phyloP scores from a whole-genome alignment of 371 early-diverging fungal genomes.

The Apophysomyces variabilis region DNA sequence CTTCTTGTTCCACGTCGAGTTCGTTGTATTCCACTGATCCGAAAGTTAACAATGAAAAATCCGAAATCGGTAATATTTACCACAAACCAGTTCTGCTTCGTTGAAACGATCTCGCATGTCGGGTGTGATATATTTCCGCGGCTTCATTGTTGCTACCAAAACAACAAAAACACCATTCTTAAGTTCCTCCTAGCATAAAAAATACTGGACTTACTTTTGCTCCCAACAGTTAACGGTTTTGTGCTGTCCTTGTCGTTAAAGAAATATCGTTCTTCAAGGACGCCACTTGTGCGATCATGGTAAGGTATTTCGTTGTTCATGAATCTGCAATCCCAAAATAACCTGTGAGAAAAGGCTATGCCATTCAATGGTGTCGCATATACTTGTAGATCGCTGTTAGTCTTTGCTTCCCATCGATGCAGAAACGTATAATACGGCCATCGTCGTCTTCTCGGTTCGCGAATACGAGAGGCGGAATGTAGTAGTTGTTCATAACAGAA shows the following conservation, averaged over 20 bases:
- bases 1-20: conserved; percentile 36
- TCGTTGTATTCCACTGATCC: conserved; percentile 34
- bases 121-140: conserved; percentile 11
- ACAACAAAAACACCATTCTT: neutral
- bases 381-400: conserved; percentile 39
- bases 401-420: conserved; percentile 49
- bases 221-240: neutral
- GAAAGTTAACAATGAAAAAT: neutral
- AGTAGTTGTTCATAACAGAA: conserved; percentile 40
- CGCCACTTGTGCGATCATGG: conserved; percentile 18
- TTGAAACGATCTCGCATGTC: conserved; percentile 22
- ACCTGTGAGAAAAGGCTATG: neutral
- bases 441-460: conserved; percentile 17
- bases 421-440: conserved; percentile 19
- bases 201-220: neutral
- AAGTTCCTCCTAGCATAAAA: neutral
- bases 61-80: conserved; percentile 22
- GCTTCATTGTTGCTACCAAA: neutral
- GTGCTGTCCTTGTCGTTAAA: conserved; percentile 16
- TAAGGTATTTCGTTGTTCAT: conserved; percentile 44
- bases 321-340: conserved; percentile 27
- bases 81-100: conserved; percentile 25
- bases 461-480: conserved; percentile 43
- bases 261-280: conserved; percentile 17
- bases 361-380: neutral